These are phyloP conservation scores for Cucurbita maxima DNA, from an alignment of 306 rosid genomes.

Conservation along the genomic window DNA sequence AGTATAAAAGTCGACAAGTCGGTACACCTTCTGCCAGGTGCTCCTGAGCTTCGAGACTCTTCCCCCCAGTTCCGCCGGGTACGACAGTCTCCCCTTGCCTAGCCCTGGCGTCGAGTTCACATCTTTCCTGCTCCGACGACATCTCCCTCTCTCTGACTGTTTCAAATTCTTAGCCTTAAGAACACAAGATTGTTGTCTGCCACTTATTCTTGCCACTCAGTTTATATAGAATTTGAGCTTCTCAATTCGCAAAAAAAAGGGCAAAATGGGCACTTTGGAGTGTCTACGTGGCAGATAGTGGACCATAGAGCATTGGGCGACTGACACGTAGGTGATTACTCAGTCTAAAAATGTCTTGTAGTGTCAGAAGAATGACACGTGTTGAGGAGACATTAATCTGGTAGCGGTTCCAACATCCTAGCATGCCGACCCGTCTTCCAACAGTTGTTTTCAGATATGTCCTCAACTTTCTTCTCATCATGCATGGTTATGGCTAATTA, in stretches of 20 bases:
- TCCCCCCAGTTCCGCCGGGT: constrained; percentile 76
- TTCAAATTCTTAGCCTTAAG: neutral
- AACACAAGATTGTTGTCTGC: neutral
- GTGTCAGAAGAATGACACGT: neutral
- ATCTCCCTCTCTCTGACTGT: constrained; percentile 9
- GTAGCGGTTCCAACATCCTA: neutral
- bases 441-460: no score
- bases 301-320: neutral
- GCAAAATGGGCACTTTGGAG: neutral
- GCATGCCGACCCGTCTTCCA: neutral
- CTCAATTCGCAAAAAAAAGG: neutral
- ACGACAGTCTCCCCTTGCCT: constrained; percentile 57
- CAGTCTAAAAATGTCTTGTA: neutral
- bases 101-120: constrained; percentile 46
- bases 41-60: constrained; percentile 65
- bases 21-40: constrained; percentile 62
- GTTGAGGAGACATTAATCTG: neutral
- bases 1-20: neutral
- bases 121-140: constrained; percentile 34
- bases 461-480: no score
- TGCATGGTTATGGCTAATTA: no score
- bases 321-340: constrained; percentile 3
- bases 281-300: neutral
- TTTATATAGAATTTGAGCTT: neutral
- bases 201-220: neutral